Evolutionary conservation across 2,329 filamentous ascomycete genomes (phyloP), one percentile per base, ranked within the genome.

Genomic region (Xenoacremonium recifei): DNA sequence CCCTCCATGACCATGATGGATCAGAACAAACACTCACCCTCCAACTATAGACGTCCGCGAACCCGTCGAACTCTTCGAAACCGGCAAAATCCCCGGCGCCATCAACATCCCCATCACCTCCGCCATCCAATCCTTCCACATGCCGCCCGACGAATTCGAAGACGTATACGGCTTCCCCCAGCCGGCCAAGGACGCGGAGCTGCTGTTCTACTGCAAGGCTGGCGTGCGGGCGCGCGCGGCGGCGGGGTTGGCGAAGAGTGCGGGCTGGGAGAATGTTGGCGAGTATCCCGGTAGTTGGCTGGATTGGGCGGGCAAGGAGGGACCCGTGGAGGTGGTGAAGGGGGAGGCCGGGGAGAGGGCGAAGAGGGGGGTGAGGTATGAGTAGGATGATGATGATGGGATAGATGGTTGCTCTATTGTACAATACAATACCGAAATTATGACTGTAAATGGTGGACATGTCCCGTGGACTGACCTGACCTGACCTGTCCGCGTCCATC

Each of bases 121-220:
- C 5, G 76, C 82, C 31, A 84, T 90, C 1, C 90, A 96, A 64
- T 85, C 85, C 45, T 83, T 95, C 58, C 85, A 90, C 64, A 76
- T 96, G 6, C 63, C 75, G 0, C 73, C 76, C 1, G 85, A 88
- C 11, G 90, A 96, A 50, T 97, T 97, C 60, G 79, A 87, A 60
- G 87, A 89, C 46, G 71, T 84, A 13, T 91, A 89, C 65, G 91
- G 89, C 4, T 95, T 87, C 59, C 69, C 75, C 45, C 86, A 88
- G 47, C 91, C 75, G 0, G 56, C 58, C 3, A 71, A 70, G 45
- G 73, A 79, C 33, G 63, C 66, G 21, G 72, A 79, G 50, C 64
- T 96, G 12, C 76, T 97, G 4, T 93, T 97, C 59, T 97, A 96
- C 66, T 99, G 93, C 70, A 95, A 89, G 70, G 84, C 91, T 0